Conservation (phyloP, 78 protist species). For the Isochrysis galbana region DNA sequence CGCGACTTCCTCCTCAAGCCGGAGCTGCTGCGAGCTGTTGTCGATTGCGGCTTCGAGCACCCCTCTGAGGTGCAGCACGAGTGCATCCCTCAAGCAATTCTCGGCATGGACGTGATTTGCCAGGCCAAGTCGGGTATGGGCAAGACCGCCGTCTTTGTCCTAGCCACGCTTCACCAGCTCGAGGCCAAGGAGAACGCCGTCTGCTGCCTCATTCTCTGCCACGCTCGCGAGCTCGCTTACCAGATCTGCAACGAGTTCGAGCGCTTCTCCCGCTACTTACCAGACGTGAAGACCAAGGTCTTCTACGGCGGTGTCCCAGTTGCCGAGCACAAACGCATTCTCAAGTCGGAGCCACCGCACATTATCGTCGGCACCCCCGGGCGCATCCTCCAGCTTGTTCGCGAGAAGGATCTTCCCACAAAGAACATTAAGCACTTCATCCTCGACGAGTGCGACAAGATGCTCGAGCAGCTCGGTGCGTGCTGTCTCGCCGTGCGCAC, state of each 20-base stretch:
- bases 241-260: conserved; percentile 94
- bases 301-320: conserved; percentile 94
- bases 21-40: conserved; percentile 90
- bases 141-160: conserved; percentile 99
- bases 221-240: conserved; percentile 97
- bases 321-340: conserved; percentile 33
- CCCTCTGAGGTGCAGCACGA: conserved; percentile 98
- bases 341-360: conserved; percentile 81
- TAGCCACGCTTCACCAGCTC: conserved; percentile 89
- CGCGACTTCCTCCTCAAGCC: conserved; percentile 95
- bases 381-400: conserved; percentile 74
- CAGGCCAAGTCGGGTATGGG: conserved; percentile 93
- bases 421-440: conserved; percentile 88
- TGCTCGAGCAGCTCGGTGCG: conserved; percentile 75
- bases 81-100: conserved; percentile 94
- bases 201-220: conserved; percentile 83
- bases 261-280: conserved; percentile 89
- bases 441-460: conserved; percentile 97
- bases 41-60: conserved; percentile 97
- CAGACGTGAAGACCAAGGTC: conserved; percentile 73
- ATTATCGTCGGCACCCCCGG: conserved; percentile 99
- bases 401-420: conserved; percentile 62
- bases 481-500: too few relatives aligned
- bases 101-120: conserved; percentile 93
- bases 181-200: background rate